Conservation (phyloP, 768 basidiomycete genomes). For the Psilocybe cyanescens region DNA sequence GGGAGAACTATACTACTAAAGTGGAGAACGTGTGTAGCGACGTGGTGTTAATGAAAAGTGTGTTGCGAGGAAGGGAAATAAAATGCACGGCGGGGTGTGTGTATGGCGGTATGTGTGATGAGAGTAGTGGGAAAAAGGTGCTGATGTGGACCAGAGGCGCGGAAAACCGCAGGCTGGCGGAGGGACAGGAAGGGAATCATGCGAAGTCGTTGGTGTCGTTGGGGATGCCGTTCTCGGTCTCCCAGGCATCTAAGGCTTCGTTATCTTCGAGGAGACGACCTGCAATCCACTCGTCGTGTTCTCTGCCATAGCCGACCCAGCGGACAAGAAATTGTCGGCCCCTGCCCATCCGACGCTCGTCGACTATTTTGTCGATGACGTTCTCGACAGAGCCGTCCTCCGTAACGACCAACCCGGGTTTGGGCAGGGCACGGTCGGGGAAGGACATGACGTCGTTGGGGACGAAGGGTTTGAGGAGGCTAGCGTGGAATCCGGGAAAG, state of each 20-base stretch:
- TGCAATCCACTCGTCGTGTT: conserved; percentile 28
- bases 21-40: too few relatives aligned
- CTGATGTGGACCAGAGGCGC: too few relatives aligned
- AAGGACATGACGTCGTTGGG: conserved; percentile 35
- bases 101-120: too few relatives aligned
- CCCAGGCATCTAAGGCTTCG: conserved; percentile 26
- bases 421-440: conserved; percentile 18
- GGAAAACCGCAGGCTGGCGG: not conserved
- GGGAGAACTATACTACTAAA: too few relatives aligned
- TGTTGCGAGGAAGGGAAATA: too few relatives aligned
- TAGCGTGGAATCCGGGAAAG: conserved; percentile 38
- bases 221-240: not conserved
- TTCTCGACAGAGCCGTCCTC: conserved; percentile 15
- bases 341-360: conserved; percentile 23
- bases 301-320: conserved; percentile 32
- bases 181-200: too few relatives aligned
- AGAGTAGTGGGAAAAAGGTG: too few relatives aligned
- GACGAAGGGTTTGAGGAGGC: conserved; percentile 26
- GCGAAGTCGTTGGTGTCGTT: too few relatives aligned
- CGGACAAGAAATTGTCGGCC: conserved; percentile 34
- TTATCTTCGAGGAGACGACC: conserved; percentile 18
- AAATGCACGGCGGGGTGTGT: too few relatives aligned
- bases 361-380: conserved; percentile 32
- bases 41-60: too few relatives aligned
- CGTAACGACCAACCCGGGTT: not conserved